A percentile compares a stretch with the other conserved stretches of the same genome.
These are phyloP conservation scores for Sporothrix variecibatus DNA, from an alignment of 2,329 filamentous ascomycete species.

Conservation along the genomic window DNA sequence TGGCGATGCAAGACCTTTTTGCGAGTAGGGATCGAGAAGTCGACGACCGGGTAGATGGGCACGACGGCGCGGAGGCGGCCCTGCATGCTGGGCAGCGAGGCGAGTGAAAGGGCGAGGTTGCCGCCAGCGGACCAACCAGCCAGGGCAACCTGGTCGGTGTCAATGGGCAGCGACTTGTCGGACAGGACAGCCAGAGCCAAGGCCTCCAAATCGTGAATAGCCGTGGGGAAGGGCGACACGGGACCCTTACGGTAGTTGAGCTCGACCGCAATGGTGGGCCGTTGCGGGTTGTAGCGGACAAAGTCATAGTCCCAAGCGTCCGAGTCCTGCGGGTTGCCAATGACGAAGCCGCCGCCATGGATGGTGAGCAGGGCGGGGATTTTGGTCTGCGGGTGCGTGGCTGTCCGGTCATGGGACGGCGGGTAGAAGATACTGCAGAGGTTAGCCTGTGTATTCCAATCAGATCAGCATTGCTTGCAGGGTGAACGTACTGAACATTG, in stretches of 20 bases:
- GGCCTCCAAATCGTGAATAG: slow-evolving; percentile 49
- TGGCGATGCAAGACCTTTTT: slow-evolving; percentile 39
- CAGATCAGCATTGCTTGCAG: neutral
- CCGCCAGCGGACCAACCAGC: slow-evolving; percentile 55
- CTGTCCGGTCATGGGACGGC: slow-evolving; percentile 37
- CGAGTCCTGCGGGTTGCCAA: slow-evolving; percentile 47
- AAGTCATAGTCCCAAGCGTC: slow-evolving; percentile 51
- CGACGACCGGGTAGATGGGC: slow-evolving; percentile 48
- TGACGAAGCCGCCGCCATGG: slow-evolving; percentile 54
- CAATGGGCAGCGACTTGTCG: slow-evolving; percentile 50
- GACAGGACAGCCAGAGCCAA: slow-evolving; percentile 45
- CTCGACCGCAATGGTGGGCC: slow-evolving; percentile 47
- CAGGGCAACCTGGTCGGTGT: slow-evolving; percentile 44
- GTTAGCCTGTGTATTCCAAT: neutral
- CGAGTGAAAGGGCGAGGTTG: slow-evolving; percentile 47
- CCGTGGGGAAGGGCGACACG: slow-evolving; percentile 45
- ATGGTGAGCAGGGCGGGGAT: slow-evolving; percentile 51
- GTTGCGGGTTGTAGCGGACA: slow-evolving; percentile 39
- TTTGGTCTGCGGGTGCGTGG: slow-evolving; percentile 26
- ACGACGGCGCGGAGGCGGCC: slow-evolving; percentile 41
- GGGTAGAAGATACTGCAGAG: slow-evolving; percentile 45
- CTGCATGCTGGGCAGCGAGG: slow-evolving; percentile 43
- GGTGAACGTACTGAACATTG: slow-evolving; percentile 20
- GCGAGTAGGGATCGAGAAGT: slow-evolving; percentile 41
- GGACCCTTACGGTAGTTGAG: slow-evolving; percentile 55